Conservation (phyloP, 2,329 filamentous ascomycete species). For the Aspergillus eucalypticola region DNA sequence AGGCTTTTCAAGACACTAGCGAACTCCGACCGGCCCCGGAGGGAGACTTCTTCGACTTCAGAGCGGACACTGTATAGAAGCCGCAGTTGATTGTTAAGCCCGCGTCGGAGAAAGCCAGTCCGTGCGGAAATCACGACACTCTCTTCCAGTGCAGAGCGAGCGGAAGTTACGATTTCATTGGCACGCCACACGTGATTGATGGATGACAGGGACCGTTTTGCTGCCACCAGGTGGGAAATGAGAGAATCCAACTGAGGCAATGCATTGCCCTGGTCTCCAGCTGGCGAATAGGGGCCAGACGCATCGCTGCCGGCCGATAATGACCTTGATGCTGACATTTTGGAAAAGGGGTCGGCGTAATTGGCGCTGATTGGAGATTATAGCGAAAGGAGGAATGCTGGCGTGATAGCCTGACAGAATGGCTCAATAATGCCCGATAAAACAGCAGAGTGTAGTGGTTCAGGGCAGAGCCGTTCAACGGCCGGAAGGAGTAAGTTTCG, state of each 20-base stretch:
- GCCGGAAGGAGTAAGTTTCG: not conserved
- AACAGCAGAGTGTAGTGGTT: not conserved
- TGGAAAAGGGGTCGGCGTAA: not conserved
- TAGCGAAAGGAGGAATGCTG: not conserved
- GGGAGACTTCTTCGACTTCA: conserved; percentile 46
- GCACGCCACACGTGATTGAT: conserved; percentile 81
- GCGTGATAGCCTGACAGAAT: not conserved
- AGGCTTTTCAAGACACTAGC: conserved; percentile 55
- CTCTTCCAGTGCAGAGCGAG: conserved; percentile 75
- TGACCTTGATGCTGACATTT: conserved; percentile 36
- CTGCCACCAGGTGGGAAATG: conserved; percentile 78
- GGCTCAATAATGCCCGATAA: not conserved
- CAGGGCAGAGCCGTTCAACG: not conserved
- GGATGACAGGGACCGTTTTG: conserved; percentile 83
- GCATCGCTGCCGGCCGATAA: conserved; percentile 27
- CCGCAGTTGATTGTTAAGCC: conserved; percentile 55
- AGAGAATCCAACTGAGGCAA: conserved; percentile 67
- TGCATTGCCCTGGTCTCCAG: conserved; percentile 19
- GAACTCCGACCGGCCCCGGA: conserved; percentile 46
- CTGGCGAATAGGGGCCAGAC: conserved; percentile 14
- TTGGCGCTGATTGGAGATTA: not conserved
- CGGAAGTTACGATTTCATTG: conserved; percentile 78
- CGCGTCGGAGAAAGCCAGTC: conserved; percentile 65
- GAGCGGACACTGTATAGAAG: conserved; percentile 46
- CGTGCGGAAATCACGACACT: conserved; percentile 71